Percentiles rank a stretch among this genome's conserved stretches.
These are phyloP conservation scores for Hypomyces perniciosus DNA, from an alignment of 2,329 filamentous ascomycete species.

Conservation along the genomic window DNA sequence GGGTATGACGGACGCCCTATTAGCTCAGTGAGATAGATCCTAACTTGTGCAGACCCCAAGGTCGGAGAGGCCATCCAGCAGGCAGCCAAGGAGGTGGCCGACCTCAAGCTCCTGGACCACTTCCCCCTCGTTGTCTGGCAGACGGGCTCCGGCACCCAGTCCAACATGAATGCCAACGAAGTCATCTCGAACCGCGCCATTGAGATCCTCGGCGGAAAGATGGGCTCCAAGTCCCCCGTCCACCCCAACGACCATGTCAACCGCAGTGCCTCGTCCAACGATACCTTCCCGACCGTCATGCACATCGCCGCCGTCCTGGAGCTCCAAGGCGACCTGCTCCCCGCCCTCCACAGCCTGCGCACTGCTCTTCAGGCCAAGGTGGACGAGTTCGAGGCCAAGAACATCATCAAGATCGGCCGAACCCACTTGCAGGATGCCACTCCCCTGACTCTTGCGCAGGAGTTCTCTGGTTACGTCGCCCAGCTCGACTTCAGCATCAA, in stretches of 20 bases:
- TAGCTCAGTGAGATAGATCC: neutral
- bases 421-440: slow-evolving; percentile 98
- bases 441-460: slow-evolving; percentile 88
- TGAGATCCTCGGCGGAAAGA: slow-evolving; percentile 88
- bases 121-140: slow-evolving; percentile 99
- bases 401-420: slow-evolving; percentile 98
- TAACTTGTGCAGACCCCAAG: slow-evolving; percentile 47
- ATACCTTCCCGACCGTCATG: slow-evolving; percentile 99
- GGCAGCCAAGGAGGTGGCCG: slow-evolving; percentile 87
- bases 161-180: slow-evolving; percentile 99
- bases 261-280: slow-evolving; percentile 97
- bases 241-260: slow-evolving; percentile 99
- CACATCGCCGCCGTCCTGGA: slow-evolving; percentile 97
- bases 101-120: slow-evolving; percentile 90
- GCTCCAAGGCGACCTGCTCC: slow-evolving; percentile 78
- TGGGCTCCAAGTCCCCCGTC: slow-evolving; percentile 96
- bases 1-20: slow-evolving; percentile 41
- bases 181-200: slow-evolving; percentile 99
- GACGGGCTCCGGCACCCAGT: slow-evolving; percentile 96
- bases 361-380: slow-evolving; percentile 83
- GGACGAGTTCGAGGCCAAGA: slow-evolving; percentile 73
- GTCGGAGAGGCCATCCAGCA: slow-evolving; percentile 90
- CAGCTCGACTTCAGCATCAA: slow-evolving; percentile 88
- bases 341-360: slow-evolving; percentile 74
- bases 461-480: slow-evolving; percentile 95